A percentile compares a stretch with the other conserved stretches of the same genome.
phyloP scores from a whole-genome alignment of 495 filamentous ascomycete species.

The Viridothelium virens region DNA sequence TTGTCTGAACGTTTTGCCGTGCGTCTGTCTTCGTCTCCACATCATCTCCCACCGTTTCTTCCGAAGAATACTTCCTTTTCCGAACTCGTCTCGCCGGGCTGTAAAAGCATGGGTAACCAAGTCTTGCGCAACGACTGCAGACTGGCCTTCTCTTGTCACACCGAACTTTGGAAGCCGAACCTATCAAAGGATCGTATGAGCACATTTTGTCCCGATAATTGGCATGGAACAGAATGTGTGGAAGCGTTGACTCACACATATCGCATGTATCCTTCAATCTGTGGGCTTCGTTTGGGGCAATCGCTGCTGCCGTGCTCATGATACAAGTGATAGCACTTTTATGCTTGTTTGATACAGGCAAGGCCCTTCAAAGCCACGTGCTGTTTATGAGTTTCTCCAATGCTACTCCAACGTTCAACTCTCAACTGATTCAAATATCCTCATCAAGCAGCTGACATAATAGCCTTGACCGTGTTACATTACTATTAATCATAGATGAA shows the following conservation, averaged over 20 bases:
- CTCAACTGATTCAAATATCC: too few species aligned
- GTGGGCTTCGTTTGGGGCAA: background rate
- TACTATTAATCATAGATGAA: background rate
- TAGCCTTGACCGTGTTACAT: background rate
- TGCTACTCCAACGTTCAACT: background rate
- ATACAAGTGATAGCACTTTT: background rate
- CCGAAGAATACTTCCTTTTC: background rate
- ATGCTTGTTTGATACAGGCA: background rate
- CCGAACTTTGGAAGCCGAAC: conserved; percentile 37
- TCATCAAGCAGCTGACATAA: background rate
- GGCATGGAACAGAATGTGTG: background rate
- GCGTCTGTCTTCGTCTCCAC: background rate
- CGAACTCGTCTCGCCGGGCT: conserved; percentile 33
- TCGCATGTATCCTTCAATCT: background rate
- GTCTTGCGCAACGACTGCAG: conserved; percentile 35
- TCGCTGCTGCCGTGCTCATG: background rate
- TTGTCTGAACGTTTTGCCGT: conserved; percentile 6
- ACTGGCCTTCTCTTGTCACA: conserved; percentile 37
- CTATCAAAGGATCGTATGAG: background rate
- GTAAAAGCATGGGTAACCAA: conserved; percentile 37
- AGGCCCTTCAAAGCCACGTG: background rate
- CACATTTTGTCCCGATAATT: background rate
- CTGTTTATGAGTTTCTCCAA: background rate
- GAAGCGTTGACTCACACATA: background rate
- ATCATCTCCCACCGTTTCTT: background rate